Percentiles rank a stretch among this genome's conserved stretches.
Conservation (phyloP, 2,329 filamentous ascomycete genomes). For the Aspergillus ochraceoroseus region DNA sequence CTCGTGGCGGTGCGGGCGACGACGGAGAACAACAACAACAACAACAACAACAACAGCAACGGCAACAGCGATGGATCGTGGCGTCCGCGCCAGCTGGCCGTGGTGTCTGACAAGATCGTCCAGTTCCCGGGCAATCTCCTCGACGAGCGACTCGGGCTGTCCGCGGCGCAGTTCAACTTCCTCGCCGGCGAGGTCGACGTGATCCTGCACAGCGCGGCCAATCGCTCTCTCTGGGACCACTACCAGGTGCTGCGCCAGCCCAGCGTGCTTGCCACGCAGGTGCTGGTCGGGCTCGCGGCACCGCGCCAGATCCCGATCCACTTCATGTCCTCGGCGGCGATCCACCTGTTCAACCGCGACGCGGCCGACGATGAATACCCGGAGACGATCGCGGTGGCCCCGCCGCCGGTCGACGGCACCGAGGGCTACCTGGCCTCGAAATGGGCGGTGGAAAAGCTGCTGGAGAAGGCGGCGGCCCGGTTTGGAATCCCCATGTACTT, state of each 20-base stretch:
- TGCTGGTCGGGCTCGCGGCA: constrained; percentile 24
- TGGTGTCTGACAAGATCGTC: constrained; percentile 1
- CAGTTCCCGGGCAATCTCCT: constrained; percentile 2
- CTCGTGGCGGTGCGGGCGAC: constrained; percentile 9
- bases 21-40: too few relatives aligned
- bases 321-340: constrained; percentile 29
- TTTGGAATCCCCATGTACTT: constrained; percentile 27
- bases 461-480: constrained; percentile 29
- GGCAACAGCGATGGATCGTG: neutral
- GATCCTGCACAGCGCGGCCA: constrained; percentile 27
- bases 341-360: constrained; percentile 5
- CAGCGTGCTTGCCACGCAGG: constrained; percentile 28
- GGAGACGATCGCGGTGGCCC: neutral
- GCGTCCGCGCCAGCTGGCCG: neutral
- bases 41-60: too few relatives aligned
- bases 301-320: constrained; percentile 27
- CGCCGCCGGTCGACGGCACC: constrained; percentile 27
- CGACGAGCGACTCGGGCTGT: neutral
- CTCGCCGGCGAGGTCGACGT: constrained; percentile 16
- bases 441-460: constrained; percentile 40
- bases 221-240: constrained; percentile 29
- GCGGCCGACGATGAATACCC: constrained; percentile 12
- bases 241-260: constrained; percentile 27
- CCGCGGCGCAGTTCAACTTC: neutral
- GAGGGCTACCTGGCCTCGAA: constrained; percentile 39